These are phyloP conservation scores for Lepiota brunneoincarnata DNA, from an alignment of 768 basidiomycete species.

Conservation along the genomic window DNA sequence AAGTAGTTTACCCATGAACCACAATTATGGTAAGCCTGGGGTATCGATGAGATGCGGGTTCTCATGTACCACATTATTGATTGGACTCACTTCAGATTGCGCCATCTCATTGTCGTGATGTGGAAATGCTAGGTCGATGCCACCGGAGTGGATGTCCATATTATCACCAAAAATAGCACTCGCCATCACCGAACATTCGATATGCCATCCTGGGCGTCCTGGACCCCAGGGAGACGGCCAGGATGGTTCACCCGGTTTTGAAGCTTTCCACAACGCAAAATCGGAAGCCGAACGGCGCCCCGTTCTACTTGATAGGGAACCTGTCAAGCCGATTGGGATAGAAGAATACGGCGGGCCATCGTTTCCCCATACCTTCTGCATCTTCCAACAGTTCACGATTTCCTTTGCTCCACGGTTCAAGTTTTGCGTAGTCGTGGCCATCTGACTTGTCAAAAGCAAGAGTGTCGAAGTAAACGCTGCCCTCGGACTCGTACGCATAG, in stretches of 20 bases:
- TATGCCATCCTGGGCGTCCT: constrained; percentile 98
- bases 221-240: constrained; percentile 97
- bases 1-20: constrained; percentile 98
- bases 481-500: constrained; percentile 65
- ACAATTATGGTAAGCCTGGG: constrained; percentile 90
- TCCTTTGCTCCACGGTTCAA: constrained; percentile 95
- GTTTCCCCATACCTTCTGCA: constrained; percentile 70
- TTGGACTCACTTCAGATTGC: constrained; percentile 77
- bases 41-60: constrained; percentile 8
- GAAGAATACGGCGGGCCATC: not conserved
- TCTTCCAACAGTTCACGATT: constrained; percentile 88
- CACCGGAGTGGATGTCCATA: constrained; percentile 98
- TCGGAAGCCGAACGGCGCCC: constrained; percentile 83
- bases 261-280: constrained; percentile 98
- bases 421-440: constrained; percentile 85
- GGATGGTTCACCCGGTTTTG: constrained; percentile 92
- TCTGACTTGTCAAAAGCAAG: constrained; percentile 72
- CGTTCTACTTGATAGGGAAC: constrained; percentile 39
- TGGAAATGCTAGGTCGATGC: constrained; percentile 96
- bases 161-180: constrained; percentile 83
- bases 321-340: constrained; percentile 20
- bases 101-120: constrained; percentile 99
- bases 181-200: constrained; percentile 99
- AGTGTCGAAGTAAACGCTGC: constrained; percentile 93
- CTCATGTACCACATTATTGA: constrained; percentile 9